phyloP scores from a whole-genome alignment of 345 rosid species.

The Schrenkiella parvula region DNA sequence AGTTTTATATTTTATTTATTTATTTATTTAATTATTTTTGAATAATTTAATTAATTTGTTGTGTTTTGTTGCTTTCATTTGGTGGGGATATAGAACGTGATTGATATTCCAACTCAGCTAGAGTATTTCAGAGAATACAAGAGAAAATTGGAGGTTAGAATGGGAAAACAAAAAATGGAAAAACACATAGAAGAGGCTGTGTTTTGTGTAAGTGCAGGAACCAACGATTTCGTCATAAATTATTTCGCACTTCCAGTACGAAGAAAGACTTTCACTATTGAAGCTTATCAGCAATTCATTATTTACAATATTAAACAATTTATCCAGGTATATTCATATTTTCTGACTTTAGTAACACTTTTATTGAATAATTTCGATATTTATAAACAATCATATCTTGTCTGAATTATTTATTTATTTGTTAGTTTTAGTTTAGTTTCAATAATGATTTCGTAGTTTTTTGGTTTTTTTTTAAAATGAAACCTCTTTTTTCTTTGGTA shows the following conservation, averaged over 20 bases:
- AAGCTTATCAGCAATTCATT: slow-evolving; percentile 56
- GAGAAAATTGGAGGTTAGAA: slow-evolving; percentile 17
- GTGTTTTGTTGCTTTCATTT: slow-evolving; percentile 1
- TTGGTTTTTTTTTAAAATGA: too few relatives aligned
- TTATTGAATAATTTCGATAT: neutral
- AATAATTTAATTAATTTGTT: neutral
- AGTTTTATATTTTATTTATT: neutral
- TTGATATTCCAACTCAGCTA: slow-evolving; percentile 30
- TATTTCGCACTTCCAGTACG: slow-evolving; percentile 45
- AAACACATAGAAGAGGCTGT: slow-evolving; percentile 31
- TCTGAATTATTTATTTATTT: neutral
- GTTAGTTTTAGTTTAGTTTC: neutral
- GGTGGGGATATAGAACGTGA: slow-evolving; percentile 20
- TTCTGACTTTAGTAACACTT: neutral
- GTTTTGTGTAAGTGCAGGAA: slow-evolving; percentile 35
- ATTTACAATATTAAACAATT: slow-evolving; percentile 39
- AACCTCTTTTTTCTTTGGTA: neutral
- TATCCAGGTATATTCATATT: slow-evolving; percentile 39
- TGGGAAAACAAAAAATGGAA: slow-evolving; percentile 33
- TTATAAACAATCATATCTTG: neutral
- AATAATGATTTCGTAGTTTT: neutral
- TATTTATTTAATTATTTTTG: neutral
- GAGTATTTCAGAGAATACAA: slow-evolving; percentile 36
- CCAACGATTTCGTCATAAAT: slow-evolving; percentile 31
- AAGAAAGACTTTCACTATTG: slow-evolving; percentile 42